These are phyloP conservation scores for Hydrangea macrophylla DNA, from an alignment of 148 eudicot genomes.

Conservation along the genomic window DNA sequence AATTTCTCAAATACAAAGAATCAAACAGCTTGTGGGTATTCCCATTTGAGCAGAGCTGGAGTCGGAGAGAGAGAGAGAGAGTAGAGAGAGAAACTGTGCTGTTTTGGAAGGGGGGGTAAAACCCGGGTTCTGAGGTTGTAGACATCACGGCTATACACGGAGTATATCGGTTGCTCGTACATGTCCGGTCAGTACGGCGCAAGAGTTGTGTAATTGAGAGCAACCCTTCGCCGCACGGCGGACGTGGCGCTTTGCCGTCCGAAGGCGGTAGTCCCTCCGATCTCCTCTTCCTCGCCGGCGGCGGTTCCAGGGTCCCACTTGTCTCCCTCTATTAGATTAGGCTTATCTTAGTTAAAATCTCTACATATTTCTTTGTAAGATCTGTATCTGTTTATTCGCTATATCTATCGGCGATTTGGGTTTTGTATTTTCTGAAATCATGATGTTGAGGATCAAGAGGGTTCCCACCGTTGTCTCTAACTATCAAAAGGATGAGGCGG, in stretches of 20 bases:
- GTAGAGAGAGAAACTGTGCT: background rate
- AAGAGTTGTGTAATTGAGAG: slow-evolving; percentile 45
- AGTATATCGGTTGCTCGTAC: slow-evolving; percentile 29
- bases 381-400: background rate
- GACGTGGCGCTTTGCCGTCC: slow-evolving; percentile 92
- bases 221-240: slow-evolving; percentile 78
- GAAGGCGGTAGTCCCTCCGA: slow-evolving; percentile 96
- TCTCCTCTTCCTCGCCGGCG: slow-evolving; percentile 92
- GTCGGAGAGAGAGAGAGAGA: background rate
- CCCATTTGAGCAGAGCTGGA: no score
- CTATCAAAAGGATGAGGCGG: slow-evolving; percentile 84
- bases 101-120: slow-evolving; percentile 29
- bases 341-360: background rate
- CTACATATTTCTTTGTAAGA: background rate
- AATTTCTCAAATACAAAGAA: no score
- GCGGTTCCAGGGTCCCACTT: slow-evolving; percentile 33
- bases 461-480: slow-evolving; percentile 91
- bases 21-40: no score
- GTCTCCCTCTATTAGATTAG: background rate
- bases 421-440: slow-evolving; percentile 5
- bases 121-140: slow-evolving; percentile 47
- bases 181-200: slow-evolving; percentile 43
- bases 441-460: slow-evolving; percentile 88
- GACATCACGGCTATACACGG: slow-evolving; percentile 78
- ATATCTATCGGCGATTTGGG: background rate